Conservation (phyloP, 805 yeast species). For the Kodamaea neixiangensis region DNA sequence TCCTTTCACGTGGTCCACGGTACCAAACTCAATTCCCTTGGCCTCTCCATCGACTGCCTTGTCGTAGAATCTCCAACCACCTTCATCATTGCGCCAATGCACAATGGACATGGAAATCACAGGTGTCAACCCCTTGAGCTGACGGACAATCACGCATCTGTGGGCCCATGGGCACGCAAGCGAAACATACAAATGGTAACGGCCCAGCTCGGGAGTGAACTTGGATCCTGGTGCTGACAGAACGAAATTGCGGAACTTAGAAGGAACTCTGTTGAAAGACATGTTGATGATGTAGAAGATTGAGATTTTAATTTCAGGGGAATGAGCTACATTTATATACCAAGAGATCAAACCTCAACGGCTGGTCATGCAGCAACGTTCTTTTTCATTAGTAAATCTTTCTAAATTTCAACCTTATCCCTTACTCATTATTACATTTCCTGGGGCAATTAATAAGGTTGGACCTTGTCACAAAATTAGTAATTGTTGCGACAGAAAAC, state of each 20-base stretch:
- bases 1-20: constrained; percentile 52
- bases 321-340: not conserved
- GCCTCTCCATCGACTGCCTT: constrained; percentile 45
- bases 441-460: not conserved
- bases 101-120: constrained; percentile 74
- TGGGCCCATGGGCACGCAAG: constrained; percentile 98
- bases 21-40: constrained; percentile 51
- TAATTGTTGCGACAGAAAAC: not conserved
- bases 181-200: constrained; percentile 88
- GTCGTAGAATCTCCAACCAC: constrained; percentile 85
- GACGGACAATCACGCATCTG: constrained; percentile 71
- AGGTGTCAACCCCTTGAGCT: constrained; percentile 65
- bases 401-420: not conserved
- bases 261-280: constrained; percentile 52
- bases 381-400: not conserved
- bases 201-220: constrained; percentile 70
- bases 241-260: constrained; percentile 68
- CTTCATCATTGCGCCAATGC: constrained; percentile 84
- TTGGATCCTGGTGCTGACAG: constrained; percentile 43
- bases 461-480: not conserved
- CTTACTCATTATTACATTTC: not conserved
- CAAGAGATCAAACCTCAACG: not conserved
- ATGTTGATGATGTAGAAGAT: not conserved
- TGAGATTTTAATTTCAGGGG: not conserved
- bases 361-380: not conserved